Conservation (phyloP, 73 alveolate species). For the Stentor coeruleus region DNA sequence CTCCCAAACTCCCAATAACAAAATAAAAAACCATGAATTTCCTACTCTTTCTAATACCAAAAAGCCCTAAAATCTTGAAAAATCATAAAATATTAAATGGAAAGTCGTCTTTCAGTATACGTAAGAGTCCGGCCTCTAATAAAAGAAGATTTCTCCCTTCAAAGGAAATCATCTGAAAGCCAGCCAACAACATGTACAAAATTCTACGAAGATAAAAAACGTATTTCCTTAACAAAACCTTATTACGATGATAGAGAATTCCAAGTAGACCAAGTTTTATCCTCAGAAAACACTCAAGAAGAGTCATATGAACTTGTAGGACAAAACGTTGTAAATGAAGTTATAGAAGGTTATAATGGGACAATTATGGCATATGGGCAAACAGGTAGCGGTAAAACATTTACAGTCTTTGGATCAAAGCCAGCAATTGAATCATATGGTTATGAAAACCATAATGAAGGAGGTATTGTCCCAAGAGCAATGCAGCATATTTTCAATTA, state of each 20-base stretch:
- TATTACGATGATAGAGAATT: constrained; percentile 54
- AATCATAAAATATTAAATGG: no score
- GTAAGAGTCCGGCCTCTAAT: constrained; percentile 11
- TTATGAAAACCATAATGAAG: constrained; percentile 40
- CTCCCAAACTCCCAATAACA: no score
- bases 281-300: constrained; percentile 58
- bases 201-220: constrained; percentile 29
- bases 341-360: constrained; percentile 76
- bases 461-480: constrained; percentile 87
- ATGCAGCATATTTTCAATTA: constrained; percentile 78
- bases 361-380: constrained; percentile 96
- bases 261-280: constrained; percentile 79
- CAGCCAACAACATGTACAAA: constrained; percentile 9
- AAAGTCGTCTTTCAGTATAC: constrained; percentile 16
- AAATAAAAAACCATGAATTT: no score
- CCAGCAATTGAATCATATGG: constrained; percentile 43
- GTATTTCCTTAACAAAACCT: constrained; percentile 34
- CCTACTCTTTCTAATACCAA: no score
- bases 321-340: constrained; percentile 65
- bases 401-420: constrained; percentile 89
- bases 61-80: no score
- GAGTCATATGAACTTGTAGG: constrained; percentile 70
- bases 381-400: constrained; percentile 98
- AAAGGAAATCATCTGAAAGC: neutral
- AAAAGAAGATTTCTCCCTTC: neutral